Evolutionary conservation across 2,329 filamentous ascomycete genomes (phyloP), one percentile per base, ranked within the genome.

Genomic region (Fusarium falciforme): DNA sequence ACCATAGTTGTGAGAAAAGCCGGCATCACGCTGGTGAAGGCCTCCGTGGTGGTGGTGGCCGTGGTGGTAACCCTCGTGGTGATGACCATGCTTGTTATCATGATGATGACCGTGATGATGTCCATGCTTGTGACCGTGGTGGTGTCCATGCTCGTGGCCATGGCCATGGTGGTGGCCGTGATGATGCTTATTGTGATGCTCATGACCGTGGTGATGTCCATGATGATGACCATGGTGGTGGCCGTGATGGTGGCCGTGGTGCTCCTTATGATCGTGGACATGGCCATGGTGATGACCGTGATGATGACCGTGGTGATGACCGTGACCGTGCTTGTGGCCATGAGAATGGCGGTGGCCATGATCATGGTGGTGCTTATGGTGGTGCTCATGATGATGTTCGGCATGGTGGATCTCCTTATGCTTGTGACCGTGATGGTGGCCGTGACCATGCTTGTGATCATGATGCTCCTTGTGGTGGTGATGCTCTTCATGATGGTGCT

Each of bases 341-440:
- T 72, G 55, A 4, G 52, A 62, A 27, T 68, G 33, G 8, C 44
- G 33, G 29, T 67, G 54, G 9, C 62, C 38, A 25, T 67, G 55
- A n/a, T 68, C 58, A 29, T 65, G 61, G 14, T 36, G 59, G 61
- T 72, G 68, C 38, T 40, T 67, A 38, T 71, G 62, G 16, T 67
- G 59, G 27, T 71, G 69, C 14, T 67, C 67, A 54, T 71, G 61
- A 4, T 25, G n/a, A 20, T 70, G 61, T 10, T 55, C 33, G 27
- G 70, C 62, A 35, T 55, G 52, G 31, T 52, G 47, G n/a, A 33
- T 9, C 31, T 55, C 52, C 54, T 58, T 44, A 17, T 64, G 62
- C 27, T 59, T 42, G n/a, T 65, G 62, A 6, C 27, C 49, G 40
- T 64, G 61, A 11, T 57, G n/a, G 17, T 64, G 62, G 16, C 44